Conservation (phyloP, 1,139 yeast genomes). For the Hemisphaericaspora xylofermentans region DNA sequence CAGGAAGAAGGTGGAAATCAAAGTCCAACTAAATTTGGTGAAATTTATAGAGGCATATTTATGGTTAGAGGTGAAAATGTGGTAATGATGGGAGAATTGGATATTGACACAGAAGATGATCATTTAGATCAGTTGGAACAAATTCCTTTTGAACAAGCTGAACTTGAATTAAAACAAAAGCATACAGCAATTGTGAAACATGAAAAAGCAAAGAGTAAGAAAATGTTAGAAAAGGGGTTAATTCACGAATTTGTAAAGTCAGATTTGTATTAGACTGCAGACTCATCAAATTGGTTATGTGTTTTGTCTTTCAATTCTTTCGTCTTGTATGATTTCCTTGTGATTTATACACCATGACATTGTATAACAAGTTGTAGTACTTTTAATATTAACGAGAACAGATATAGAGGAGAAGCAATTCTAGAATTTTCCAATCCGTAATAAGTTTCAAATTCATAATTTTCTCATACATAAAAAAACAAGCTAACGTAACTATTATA, state of each 20-base stretch:
- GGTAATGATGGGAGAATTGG: slow-evolving; percentile 93
- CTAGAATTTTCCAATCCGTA: no score
- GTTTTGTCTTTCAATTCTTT: slow-evolving; percentile 4
- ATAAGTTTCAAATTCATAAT: no score
- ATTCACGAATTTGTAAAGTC: slow-evolving; percentile 56
- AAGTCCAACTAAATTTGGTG: slow-evolving; percentile 62
- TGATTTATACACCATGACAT: no score
- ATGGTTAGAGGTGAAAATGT: slow-evolving; percentile 97
- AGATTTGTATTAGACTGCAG: slow-evolving; percentile 44
- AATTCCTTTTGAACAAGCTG: slow-evolving; percentile 64
- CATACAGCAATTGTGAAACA: slow-evolving; percentile 40
- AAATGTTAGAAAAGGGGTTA: slow-evolving; percentile 51
- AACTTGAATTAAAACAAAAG: slow-evolving; percentile 37
- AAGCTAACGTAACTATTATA: no score
- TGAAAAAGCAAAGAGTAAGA: slow-evolving; percentile 50
- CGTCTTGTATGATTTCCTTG: slow-evolving; percentile 3
- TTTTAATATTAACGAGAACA: background rate
- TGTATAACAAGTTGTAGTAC: background rate
- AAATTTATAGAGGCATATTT: slow-evolving; percentile 73
- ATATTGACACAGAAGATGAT: slow-evolving; percentile 81
- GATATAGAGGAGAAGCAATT: background rate
- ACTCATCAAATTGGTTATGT: background rate
- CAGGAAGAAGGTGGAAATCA: slow-evolving; percentile 24
- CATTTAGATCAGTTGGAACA: slow-evolving; percentile 58
- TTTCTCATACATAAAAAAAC: background rate